Percentiles rank a stretch among this genome's conserved stretches.
These are phyloP conservation scores for Rhamnella rubrinervis DNA, from an alignment of 331 rosid species.

Conservation along the genomic window DNA sequence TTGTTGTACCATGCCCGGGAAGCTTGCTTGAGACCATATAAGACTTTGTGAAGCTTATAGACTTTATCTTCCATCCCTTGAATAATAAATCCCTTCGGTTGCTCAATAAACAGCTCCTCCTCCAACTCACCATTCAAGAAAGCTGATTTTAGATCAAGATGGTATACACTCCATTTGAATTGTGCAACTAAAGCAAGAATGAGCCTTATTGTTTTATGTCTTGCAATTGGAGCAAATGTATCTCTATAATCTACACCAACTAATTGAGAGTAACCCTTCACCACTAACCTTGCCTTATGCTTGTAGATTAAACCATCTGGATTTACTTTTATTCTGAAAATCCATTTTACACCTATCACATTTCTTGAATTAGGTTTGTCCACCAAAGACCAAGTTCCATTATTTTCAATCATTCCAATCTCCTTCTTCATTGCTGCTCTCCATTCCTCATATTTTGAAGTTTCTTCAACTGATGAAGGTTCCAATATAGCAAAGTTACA, in stretches of 20 bases:
- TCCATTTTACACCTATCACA: background rate
- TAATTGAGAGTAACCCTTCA: background rate
- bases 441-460: background rate
- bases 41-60: background rate
- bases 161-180: background rate
- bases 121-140: background rate
- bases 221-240: background rate
- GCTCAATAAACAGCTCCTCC: background rate
- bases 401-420: background rate
- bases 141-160: slow-evolving; percentile 7
- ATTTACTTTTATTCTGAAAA: background rate
- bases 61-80: background rate
- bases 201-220: background rate
- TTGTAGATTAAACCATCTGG: background rate
- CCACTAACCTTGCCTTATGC: background rate
- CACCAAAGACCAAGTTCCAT: background rate
- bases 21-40: background rate
- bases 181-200: background rate
- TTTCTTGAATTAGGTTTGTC: background rate
- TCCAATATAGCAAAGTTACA: background rate
- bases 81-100: slow-evolving; percentile 2
- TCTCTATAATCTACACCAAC: background rate
- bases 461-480: background rate
- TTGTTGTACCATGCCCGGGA: background rate
- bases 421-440: background rate